These are phyloP conservation scores for Vigna reflexopilosa DNA, from an alignment of 306 rosid genomes.

Conservation along the genomic window DNA sequence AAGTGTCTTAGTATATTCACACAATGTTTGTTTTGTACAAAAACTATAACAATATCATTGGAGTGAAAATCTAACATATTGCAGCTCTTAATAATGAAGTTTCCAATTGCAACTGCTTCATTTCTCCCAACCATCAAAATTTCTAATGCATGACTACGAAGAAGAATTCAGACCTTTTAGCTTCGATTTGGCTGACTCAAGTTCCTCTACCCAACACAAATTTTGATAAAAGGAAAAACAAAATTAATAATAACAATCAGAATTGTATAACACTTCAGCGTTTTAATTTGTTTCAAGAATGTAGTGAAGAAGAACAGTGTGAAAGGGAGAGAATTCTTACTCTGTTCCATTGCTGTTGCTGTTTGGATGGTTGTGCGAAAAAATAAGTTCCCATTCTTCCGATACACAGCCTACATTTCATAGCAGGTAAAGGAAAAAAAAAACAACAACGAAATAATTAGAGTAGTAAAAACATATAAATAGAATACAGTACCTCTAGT, in stretches of 20 bases:
- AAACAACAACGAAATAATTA: not conserved
- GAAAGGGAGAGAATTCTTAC: constrained; percentile 49
- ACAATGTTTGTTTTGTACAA: not conserved
- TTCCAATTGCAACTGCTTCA: constrained; percentile 23
- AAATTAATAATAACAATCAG: constrained; percentile 10
- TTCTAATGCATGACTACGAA: constrained; percentile 31
- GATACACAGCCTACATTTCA: constrained; percentile 64
- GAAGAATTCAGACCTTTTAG: constrained; percentile 58
- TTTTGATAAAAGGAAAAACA: not conserved
- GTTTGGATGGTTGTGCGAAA: constrained; percentile 68
- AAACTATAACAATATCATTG: constrained; percentile 12
- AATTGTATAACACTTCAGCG: not conserved
- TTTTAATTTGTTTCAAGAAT: not conserved
- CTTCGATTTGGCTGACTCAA: constrained; percentile 65
- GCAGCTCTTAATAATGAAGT: not conserved
- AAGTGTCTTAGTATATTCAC: not conserved
- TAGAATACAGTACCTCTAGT: not conserved
- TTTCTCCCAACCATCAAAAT: constrained; percentile 16
- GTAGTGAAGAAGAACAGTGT: not conserved
- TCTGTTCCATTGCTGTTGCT: constrained; percentile 69
- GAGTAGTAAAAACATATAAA: not conserved
- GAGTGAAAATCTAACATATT: constrained; percentile 23
- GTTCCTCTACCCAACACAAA: constrained; percentile 55
- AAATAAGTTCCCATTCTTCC: constrained; percentile 69
- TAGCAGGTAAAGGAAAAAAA: not conserved